phyloP scores from a whole-genome alignment of 495 filamentous ascomycete species.

The Podospora anserina region DNA sequence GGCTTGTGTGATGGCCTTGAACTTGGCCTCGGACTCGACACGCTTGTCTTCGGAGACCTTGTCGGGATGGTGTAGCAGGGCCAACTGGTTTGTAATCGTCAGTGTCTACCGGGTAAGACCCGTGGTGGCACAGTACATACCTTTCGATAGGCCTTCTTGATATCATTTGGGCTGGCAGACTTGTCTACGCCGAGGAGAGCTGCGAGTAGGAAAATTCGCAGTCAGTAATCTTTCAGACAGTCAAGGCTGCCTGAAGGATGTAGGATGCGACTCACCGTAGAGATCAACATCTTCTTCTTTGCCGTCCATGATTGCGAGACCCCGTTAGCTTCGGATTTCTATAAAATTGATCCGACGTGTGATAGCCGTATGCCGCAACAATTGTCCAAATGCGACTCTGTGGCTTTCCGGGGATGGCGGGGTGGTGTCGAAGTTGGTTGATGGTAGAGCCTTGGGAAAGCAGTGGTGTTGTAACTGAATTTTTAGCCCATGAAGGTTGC shows the following conservation, averaged over 20 bases:
- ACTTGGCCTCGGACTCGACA: constrained; percentile 77
- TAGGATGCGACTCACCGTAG: constrained; percentile 54
- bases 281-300: constrained; percentile 57
- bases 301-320: constrained; percentile 35
- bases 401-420: neutral
- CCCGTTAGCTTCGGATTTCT: constrained; percentile 12
- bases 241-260: neutral
- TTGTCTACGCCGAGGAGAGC: constrained; percentile 75
- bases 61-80: constrained; percentile 85
- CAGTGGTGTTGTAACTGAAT: neutral
- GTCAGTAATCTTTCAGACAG: neutral
- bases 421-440: neutral
- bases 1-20: constrained; percentile 87
- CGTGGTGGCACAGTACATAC: constrained; percentile 42
- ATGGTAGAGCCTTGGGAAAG: neutral
- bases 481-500: neutral
- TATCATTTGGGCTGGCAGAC: constrained; percentile 71
- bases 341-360: neutral
- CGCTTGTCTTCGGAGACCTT: constrained; percentile 89
- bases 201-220: constrained; percentile 17
- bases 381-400: neutral
- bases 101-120: neutral
- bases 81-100: constrained; percentile 56
- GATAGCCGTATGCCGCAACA: neutral
- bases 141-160: constrained; percentile 98